phyloP scores from a whole-genome alignment of 768 basidiomycete species.

The Hortiboletus campestris region DNA sequence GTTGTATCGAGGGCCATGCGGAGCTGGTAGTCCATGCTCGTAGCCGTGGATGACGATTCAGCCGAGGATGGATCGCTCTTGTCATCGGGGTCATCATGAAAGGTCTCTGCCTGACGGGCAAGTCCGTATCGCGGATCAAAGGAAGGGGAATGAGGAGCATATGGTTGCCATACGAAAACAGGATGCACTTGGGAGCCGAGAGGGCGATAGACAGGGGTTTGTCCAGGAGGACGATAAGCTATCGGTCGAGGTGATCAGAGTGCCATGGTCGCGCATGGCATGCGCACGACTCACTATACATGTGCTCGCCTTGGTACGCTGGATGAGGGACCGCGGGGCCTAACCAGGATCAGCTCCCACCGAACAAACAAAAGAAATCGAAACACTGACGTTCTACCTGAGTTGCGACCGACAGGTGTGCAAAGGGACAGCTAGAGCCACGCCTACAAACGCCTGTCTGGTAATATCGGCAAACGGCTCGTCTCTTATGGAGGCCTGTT shows the following conservation, averaged over 20 bases:
- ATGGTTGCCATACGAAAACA: constrained; percentile 30
- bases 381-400: constrained; percentile 18
- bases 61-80: constrained; percentile 27
- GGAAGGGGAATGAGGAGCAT: constrained; percentile 21
- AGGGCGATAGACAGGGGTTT: constrained; percentile 19
- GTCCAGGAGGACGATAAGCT: constrained; percentile 19
- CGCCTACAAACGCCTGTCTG: constrained; percentile 27
- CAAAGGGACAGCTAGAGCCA: constrained; percentile 27
- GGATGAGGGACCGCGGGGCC: constrained; percentile 9
- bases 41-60: constrained; percentile 16
- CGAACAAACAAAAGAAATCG: background rate
- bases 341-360: constrained; percentile 13
- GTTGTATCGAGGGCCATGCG: constrained; percentile 5
- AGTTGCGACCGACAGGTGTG: constrained; percentile 11
- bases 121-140: constrained; percentile 16
- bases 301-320: constrained; percentile 14
- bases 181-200: constrained; percentile 14
- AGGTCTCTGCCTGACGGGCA: constrained; percentile 5
- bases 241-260: constrained; percentile 4
- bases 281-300: constrained; percentile 16
- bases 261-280: background rate
- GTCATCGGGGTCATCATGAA: constrained; percentile 23
- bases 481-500: constrained; percentile 8
- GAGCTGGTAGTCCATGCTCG: constrained; percentile 11
- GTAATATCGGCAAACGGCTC: constrained; percentile 24